Base-by-base conservation (phyloP, 495 filamentous ascomycete species). In the Xylaria longipes region DNA sequence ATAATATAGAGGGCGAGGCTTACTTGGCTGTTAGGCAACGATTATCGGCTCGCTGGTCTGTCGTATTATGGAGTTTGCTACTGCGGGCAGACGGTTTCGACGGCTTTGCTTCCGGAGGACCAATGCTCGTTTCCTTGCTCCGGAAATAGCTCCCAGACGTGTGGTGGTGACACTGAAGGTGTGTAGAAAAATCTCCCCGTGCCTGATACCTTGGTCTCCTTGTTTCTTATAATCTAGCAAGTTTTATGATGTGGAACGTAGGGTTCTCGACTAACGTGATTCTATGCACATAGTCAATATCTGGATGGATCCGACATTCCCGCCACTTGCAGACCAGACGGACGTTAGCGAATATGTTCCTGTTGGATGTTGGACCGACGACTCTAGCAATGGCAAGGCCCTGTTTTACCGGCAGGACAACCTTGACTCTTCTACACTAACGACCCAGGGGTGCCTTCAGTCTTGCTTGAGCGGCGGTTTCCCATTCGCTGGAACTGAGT, bases 281-380 rank as follows among this genome's bases (percentile, higher is more conserved):
- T n/a, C n/a, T n/a, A n/a, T n/a, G n/a, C n/a, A n/a, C n/a, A n/a
- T n/a, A n/a, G 75, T 87, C 62, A 87, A 83, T 27, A 72, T 88
- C 68, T 89, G 84, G 68, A 80, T 84, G 73, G 87, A 89, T 54
- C 81, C 86, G 1, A 89, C 86, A 29, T 89, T 86, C 73, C 76
- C 78, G n/a, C 74, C 82, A 43, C 71, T 80, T 41, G 76, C 82
- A 31, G 73, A 78, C 35, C 80, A 78, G 62, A 79, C 73, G 11
- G 29, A 60, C 41, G 75, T 85, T 22, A 76, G 74, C 33, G 84
- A 87, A 74, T 89, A 87, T 73, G 69, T 73, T 39, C 73, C 80
- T 43, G 73, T 89, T n/a, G 88, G 88, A 63, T 90, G 88, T 74
- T 89, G 84, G 74, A 86, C 85, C 35, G 88, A 89, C 65, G 83